Evolutionary conservation across 2,329 filamentous ascomycete species (phyloP), one percentile per base, ranked within the genome.

Genomic region (Ophiocordyceps australis): DNA sequence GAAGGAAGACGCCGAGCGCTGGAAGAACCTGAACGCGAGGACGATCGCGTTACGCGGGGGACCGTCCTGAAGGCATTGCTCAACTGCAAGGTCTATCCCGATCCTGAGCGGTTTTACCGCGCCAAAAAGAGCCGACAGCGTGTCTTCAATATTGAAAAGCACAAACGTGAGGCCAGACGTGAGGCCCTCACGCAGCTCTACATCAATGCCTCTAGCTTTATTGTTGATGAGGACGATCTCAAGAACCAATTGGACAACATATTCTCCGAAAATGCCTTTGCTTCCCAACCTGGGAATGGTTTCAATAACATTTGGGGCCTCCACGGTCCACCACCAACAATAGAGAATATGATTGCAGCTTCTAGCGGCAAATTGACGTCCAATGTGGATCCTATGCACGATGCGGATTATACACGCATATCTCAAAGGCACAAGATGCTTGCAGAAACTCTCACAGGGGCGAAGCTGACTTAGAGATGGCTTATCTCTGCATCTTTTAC

Each of bases 181-280:
- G 70, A 86, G 36, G 65, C 74, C 11, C 54, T 98, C 17, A 81
- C 93, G 51, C 73, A 80, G 30, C 65, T 98, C 9, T 98, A 98
- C 54, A 78, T 89, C 55, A 78, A 83, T 38, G 83, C 89, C 5
- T 68, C 77, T 15, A 59, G 69, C 20, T 98, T 95, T 54, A 94
- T 98, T 44, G 74, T 82, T 12, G 74, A 65, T 14, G 83, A 92
- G 46, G 55, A 63, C 26, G 75, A 92, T 46, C 65, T 98, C 18
- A 65, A 78, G 38, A 58, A 59, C 11, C 65, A 72, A 35, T 74
- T 94, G 29, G 76, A 91, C 14, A 54, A 62, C 34, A 61, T 75
- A n/a, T 98, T 94, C 52, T 64, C 69, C 11, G 68, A 72, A 15
- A 61, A 68, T 33, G 57, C 57, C 49, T 68, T n/a, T n/a, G n/a